These are phyloP conservation scores for Cornus suecica DNA, from an alignment of 148 eudicot genomes.

Conservation along the genomic window DNA sequence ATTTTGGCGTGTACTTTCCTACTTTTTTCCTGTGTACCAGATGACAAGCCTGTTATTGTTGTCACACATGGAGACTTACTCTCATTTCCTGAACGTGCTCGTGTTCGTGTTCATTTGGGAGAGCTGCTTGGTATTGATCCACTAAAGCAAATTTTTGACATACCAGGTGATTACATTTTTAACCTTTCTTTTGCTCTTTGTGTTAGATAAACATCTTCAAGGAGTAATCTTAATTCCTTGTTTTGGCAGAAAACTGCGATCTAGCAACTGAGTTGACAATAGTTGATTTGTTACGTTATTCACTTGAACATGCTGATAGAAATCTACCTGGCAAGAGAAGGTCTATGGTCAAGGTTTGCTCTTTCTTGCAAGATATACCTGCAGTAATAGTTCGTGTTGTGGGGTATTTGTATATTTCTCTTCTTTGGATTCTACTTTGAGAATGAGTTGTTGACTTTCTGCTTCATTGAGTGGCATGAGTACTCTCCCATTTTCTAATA, in stretches of 20 bases:
- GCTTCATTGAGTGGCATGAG: not conserved
- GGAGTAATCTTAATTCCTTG: not conserved
- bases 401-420: not conserved
- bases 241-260: conserved; percentile 56
- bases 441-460: not conserved
- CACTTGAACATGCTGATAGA: conserved; percentile 78
- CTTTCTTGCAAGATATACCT: conserved; percentile 11
- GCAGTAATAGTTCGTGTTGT: not conserved
- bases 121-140: conserved; percentile 75
- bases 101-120: conserved; percentile 67
- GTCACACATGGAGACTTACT: conserved; percentile 92
- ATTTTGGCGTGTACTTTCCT: too few relatives aligned
- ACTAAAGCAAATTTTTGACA: conserved; percentile 71
- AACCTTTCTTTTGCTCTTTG: conserved; percentile 3
- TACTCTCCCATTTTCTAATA: too few relatives aligned
- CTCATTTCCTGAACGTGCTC: conserved; percentile 56
- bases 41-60: conserved; percentile 83
- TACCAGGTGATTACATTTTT: conserved; percentile 49
- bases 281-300: conserved; percentile 53
- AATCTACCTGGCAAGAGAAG: conserved; percentile 52
- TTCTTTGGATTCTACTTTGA: not conserved
- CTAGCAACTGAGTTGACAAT: conserved; percentile 47
- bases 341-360: conserved; percentile 34
- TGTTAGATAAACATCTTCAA: conserved; percentile 1
- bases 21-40: conserved; percentile 34